Evolutionary conservation across 2,329 filamentous ascomycete genomes (phyloP), one percentile per base, ranked within the genome.

Genomic region (Fusarium pseudograminearum): DNA sequence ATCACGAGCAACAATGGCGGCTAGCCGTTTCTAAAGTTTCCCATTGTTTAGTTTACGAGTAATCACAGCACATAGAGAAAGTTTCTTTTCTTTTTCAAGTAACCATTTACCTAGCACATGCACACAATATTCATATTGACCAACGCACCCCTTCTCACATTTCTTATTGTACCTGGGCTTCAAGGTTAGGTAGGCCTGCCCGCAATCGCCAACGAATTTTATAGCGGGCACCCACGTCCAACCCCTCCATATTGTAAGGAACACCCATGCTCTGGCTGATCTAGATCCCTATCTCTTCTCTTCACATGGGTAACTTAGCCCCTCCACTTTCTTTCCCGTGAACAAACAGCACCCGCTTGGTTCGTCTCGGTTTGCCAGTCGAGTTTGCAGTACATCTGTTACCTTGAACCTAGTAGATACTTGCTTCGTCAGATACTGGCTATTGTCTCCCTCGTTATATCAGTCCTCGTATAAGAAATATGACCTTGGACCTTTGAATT

Each of bases 401-500:
- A 30, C 40, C 18, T 61, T 30, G 28, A 30, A 30, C 10, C 28
- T 30, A 30, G 28, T 30, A 22, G n/a, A 14, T 14, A 18, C 7
- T 24, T 16, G 22, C 33, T 36, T 67, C 41, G 45, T 46, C 22
- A 30, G 10, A 10, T 22, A 31, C 22, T 15, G 34, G 41, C 48
- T 51, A 18, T 24, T 26, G 7, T 20, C 15, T 30, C 48, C 34
- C 46, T 34, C 46, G 18, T 20, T 26, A 30, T 40, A 30, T 30
- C 24, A 41, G 18, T 28, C 20, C 34, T 41, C 48, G 41, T 40
- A 41, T 52, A 52, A 51, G 53, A 65, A 56, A 63, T 60, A 74
- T 73, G 72, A 63, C 70, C 66, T 64, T 66, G 56, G 26, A 48
- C 63, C 56, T 65, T 57, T 73, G 67, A 71, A 63, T 57, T 57